Conservation (phyloP, 345 rosid species). For the Eucalyptus melliodora region DNA sequence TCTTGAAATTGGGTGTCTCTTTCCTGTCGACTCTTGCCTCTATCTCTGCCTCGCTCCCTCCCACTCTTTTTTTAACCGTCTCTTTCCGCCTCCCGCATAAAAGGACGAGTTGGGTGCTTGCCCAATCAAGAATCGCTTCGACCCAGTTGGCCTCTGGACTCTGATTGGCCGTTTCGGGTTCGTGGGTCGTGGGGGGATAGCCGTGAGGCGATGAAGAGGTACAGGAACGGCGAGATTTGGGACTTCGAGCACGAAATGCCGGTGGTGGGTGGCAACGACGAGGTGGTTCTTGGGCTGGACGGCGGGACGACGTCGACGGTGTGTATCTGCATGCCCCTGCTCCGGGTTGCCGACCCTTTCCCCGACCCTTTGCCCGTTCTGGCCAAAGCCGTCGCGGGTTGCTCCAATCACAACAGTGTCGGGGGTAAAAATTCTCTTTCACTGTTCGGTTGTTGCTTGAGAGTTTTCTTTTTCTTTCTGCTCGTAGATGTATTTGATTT, state of each 20-base stretch:
- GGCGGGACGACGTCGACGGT: slow-evolving; percentile 75
- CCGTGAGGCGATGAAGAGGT: slow-evolving; percentile 28
- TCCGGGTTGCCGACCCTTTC: slow-evolving; percentile 35
- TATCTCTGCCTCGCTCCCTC: not conserved
- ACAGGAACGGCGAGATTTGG: slow-evolving; percentile 58
- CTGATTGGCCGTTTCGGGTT: not conserved
- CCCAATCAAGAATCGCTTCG: not conserved
- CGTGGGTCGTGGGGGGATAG: not conserved
- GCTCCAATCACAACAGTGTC: slow-evolving; percentile 66
- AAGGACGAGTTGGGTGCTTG: not conserved
- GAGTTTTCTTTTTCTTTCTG: not conserved
- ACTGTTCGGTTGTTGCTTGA: not conserved
- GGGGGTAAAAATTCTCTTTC: slow-evolving; percentile 22
- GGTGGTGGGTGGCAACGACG: not conserved
- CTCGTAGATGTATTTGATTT: not conserved
- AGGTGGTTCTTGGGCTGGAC: slow-evolving; percentile 53
- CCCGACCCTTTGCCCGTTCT: slow-evolving; percentile 26
- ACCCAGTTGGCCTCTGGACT: not conserved
- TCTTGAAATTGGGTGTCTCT: not conserved
- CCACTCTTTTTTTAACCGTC: not conserved
- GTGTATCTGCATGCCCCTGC: slow-evolving; percentile 52
- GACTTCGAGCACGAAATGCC: slow-evolving; percentile 39
- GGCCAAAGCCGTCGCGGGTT: slow-evolving; percentile 56
- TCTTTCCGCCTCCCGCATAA: not conserved
- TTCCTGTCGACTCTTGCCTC: not conserved